Evolutionary conservation across 2,329 filamentous ascomycete genomes (phyloP).

Genomic region (Epichloe sibirici): DNA sequence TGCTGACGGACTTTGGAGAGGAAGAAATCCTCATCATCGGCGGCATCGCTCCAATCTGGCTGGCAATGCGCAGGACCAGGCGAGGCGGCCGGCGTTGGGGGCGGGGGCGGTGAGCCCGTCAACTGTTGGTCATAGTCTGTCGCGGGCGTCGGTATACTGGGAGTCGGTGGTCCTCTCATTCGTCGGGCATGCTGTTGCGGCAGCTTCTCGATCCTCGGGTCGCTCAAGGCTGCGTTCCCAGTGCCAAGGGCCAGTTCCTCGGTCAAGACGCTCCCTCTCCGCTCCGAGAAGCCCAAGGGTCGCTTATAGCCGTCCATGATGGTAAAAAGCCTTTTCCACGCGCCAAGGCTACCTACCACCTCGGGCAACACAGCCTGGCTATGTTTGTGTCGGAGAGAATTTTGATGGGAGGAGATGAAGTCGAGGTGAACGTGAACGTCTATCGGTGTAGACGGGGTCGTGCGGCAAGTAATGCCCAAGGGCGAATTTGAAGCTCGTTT

Average conservation of each 20-base stretch:
- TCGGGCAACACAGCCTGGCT: neutral
- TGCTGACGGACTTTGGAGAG: constrained; percentile 66
- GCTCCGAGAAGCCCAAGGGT: constrained; percentile 48
- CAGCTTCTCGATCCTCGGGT: constrained; percentile 37
- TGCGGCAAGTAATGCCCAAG: neutral
- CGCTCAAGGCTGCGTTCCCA: constrained; percentile 30
- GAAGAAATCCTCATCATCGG: constrained; percentile 72
- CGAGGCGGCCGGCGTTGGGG: constrained; percentile 53
- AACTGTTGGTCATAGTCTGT: constrained; percentile 50
- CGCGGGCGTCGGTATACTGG: constrained; percentile 53
- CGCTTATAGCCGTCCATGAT: constrained; percentile 27
- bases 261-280: constrained; percentile 44
- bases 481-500: neutral
- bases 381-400: neutral
- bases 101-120: constrained; percentile 49
- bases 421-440: neutral
- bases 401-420: neutral
- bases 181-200: constrained; percentile 26
- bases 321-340: neutral
- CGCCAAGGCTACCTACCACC: neutral
- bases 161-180: constrained; percentile 48
- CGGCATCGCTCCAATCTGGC: constrained; percentile 64
- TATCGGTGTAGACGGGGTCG: neutral
- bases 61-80: constrained; percentile 49
- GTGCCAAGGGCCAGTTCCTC: constrained; percentile 46